These are phyloP conservation scores for Allomyces javanicus DNA, from an alignment of 192 early-diverging fungal genomes.

Conservation along the genomic window DNA sequence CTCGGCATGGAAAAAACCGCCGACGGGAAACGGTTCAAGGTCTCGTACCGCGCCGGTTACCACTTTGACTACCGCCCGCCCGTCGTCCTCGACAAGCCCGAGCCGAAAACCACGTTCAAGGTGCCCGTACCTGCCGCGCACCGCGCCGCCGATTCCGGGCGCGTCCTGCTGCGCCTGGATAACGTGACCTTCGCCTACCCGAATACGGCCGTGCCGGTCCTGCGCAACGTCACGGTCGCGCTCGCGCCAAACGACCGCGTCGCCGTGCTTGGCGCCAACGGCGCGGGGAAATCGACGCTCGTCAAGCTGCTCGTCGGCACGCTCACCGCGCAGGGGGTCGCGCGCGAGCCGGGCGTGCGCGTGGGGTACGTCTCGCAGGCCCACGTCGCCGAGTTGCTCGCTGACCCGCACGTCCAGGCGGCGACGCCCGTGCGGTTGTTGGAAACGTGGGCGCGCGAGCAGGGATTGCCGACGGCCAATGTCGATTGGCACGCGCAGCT, in stretches of 20 bases:
- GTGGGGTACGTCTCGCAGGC: conserved; percentile 76
- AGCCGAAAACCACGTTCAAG: conserved; percentile 33
- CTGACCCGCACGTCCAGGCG: conserved; percentile 25
- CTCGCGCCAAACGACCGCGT: conserved; percentile 46
- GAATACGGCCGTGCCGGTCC: conserved; percentile 11
- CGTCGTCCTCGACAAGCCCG: conserved; percentile 32
- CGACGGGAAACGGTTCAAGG: conserved; percentile 47
- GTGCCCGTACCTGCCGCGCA: conserved; percentile 48
- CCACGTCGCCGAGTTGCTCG: conserved; percentile 44
- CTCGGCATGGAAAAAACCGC: conserved; percentile 45
- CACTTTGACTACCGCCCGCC: conserved; percentile 27
- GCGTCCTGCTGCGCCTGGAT: conserved; percentile 35
- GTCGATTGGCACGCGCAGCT: conserved; percentile 27
- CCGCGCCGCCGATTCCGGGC: conserved; percentile 32
- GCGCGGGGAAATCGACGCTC: conserved; percentile 61
- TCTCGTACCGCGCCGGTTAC: conserved; percentile 31
- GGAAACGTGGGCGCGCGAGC: not conserved
- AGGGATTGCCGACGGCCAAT: not conserved
- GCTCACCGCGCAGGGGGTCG: conserved; percentile 29
- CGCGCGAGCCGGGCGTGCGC: conserved; percentile 36
- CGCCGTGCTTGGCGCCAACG: conserved; percentile 66
- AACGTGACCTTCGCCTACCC: conserved; percentile 24
- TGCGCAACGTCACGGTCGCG: conserved; percentile 48
- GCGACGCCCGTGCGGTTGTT: conserved; percentile 22
- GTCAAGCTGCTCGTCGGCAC: conserved; percentile 50